A percentile compares a stretch with the other conserved stretches of the same genome.
phyloP scores from a whole-genome alignment of 31 red algal species.

The Odonthalia washingtoniensis region DNA sequence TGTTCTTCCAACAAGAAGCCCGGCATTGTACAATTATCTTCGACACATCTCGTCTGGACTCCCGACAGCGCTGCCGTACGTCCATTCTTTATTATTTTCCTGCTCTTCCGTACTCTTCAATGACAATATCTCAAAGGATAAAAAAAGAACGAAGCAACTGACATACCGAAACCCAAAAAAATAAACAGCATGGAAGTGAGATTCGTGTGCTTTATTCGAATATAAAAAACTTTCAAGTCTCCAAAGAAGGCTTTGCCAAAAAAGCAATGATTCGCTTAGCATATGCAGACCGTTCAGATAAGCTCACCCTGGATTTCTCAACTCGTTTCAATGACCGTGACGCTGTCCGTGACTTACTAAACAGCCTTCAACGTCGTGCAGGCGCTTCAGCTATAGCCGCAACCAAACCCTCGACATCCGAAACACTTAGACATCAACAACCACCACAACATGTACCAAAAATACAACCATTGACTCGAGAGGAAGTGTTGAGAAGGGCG shows the following conservation, averaged over 20 bases:
- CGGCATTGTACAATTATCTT: slow-evolving; percentile 67
- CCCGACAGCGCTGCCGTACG: slow-evolving; percentile 63
- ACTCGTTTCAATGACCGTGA: slow-evolving; percentile 59
- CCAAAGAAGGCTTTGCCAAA: slow-evolving; percentile 70
- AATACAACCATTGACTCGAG: slow-evolving; percentile 15
- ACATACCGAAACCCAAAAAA: no score
- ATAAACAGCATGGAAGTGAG: slow-evolving; percentile 44
- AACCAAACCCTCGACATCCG: background rate
- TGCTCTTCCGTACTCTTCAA: background rate
- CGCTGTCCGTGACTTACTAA: slow-evolving; percentile 65
- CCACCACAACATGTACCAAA: slow-evolving; percentile 17
- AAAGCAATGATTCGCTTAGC: slow-evolving; percentile 73
- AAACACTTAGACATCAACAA: background rate
- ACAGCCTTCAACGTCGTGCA: slow-evolving; percentile 30
- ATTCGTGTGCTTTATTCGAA: slow-evolving; percentile 47
- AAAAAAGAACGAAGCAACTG: no score
- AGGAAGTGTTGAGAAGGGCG: slow-evolving; percentile 24
- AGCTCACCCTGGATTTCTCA: slow-evolving; percentile 63
- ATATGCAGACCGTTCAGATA: slow-evolving; percentile 44
- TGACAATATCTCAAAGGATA: no score
- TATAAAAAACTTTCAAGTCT: slow-evolving; percentile 60
- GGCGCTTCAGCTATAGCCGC: slow-evolving; percentile 2
- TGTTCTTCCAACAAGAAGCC: slow-evolving; percentile 58
- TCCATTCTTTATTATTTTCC: background rate
- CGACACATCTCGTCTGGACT: slow-evolving; percentile 71